Conservation (phyloP, 805 yeast genomes). For the Wickerhamomyces pijperi region DNA sequence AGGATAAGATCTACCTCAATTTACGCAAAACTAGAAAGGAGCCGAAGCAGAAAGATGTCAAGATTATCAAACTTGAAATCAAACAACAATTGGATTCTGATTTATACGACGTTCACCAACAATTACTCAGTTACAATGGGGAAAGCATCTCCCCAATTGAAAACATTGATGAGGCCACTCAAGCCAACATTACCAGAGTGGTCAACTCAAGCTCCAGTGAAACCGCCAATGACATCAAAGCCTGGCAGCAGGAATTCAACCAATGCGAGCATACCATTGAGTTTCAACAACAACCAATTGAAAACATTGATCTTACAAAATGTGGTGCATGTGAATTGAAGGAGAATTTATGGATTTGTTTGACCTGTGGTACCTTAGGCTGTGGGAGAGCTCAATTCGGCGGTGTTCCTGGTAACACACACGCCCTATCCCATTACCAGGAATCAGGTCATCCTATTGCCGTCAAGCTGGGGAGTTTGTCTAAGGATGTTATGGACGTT, state of each 20-base stretch:
- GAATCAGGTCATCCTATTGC: constrained; percentile 64
- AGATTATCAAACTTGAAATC: constrained; percentile 58
- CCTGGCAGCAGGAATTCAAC: constrained; percentile 84
- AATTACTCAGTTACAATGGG: constrained; percentile 4
- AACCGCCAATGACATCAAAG: constrained; percentile 57
- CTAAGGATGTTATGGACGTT: constrained; percentile 70
- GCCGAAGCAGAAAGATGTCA: constrained; percentile 20
- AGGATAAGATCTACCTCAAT: constrained; percentile 43
- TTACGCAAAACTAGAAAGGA: constrained; percentile 42
- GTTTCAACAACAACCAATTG: constrained; percentile 29
- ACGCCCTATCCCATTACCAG: constrained; percentile 69
- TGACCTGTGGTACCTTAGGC: constrained; percentile 82
- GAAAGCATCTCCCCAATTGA: constrained; percentile 25
- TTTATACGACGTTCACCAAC: constrained; percentile 35
- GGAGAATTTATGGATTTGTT: constrained; percentile 86
- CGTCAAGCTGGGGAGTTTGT: constrained; percentile 81
- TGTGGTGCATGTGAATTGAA: constrained; percentile 53
- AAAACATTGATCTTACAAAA: constrained; percentile 24
- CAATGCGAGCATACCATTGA: constrained; percentile 69
- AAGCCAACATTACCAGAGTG: constrained; percentile 30
- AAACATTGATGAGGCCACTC: constrained; percentile 6
- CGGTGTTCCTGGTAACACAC: constrained; percentile 87
- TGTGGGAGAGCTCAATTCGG: constrained; percentile 96
- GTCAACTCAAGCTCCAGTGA: constrained; percentile 47
- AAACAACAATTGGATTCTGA: constrained; percentile 54